phyloP scores from a whole-genome alignment of 2,329 filamentous ascomycete genomes.

The Aspergillus ochraceus region DNA sequence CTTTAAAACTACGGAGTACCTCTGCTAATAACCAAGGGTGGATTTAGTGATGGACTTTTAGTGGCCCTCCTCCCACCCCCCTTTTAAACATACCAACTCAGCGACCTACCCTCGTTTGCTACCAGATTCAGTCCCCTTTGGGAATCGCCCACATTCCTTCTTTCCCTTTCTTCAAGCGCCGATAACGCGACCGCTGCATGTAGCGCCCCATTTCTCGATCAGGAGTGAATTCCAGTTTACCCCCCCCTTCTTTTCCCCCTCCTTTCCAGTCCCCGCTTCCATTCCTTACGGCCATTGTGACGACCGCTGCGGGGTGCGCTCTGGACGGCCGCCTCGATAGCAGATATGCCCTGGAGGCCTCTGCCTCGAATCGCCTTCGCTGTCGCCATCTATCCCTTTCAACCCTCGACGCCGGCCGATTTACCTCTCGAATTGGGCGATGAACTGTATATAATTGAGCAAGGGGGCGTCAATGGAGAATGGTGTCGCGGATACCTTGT shows the following conservation, averaged over 20 bases:
- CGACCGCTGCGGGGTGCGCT: conserved; percentile 22
- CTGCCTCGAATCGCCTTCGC: conserved; percentile 97
- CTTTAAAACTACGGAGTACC: neutral
- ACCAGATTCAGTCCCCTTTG: conserved; percentile 5
- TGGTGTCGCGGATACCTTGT: conserved; percentile 97
- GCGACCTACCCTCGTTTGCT: neutral
- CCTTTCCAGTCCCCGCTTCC: conserved; percentile 16
- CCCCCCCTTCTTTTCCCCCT: conserved; percentile 8
- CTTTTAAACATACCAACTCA: conserved; percentile 6
- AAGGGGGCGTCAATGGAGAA: conserved; percentile 77
- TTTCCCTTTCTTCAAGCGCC: conserved; percentile 10
- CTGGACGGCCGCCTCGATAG: conserved; percentile 18
- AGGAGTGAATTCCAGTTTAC: conserved; percentile 24
- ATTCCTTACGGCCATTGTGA: conserved; percentile 26
- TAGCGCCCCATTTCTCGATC: conserved; percentile 24
- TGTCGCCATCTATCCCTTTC: conserved; percentile 92
- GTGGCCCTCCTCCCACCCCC: conserved; percentile 10
- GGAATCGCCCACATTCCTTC: conserved; percentile 25
- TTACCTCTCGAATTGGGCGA: conserved; percentile 96
- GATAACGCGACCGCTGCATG: conserved; percentile 24
- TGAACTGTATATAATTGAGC: conserved; percentile 97
- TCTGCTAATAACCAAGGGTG: conserved; percentile 1
- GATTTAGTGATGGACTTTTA: conserved; percentile 12
- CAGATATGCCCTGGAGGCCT: conserved; percentile 90
- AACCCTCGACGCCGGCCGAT: conserved; percentile 81